These are phyloP conservation scores for Trametes villosa DNA, from an alignment of 768 basidiomycete species.

Conservation along the genomic window DNA sequence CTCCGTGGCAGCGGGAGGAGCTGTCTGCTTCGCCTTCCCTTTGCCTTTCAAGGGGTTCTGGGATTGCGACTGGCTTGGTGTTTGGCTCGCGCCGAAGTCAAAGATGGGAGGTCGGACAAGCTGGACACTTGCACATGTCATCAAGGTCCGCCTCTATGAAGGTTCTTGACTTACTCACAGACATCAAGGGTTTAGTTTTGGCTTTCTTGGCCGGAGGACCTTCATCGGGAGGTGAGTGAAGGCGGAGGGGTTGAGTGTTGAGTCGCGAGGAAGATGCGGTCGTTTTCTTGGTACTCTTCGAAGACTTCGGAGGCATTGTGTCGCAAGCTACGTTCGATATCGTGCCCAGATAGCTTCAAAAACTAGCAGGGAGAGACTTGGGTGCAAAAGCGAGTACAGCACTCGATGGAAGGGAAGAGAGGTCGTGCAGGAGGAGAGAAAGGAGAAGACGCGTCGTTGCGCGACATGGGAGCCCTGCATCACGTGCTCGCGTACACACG, in stretches of 20 bases:
- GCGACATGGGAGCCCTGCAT: too few species aligned
- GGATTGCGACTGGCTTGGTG: constrained; percentile 6
- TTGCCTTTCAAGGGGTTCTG: constrained; percentile 23
- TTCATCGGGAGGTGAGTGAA: constrained; percentile 5
- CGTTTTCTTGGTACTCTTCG: neutral
- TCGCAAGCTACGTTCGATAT: too few species aligned
- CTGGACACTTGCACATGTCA: constrained; percentile 20
- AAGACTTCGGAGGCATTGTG: constrained; percentile 11
- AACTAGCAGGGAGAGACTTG: too few species aligned
- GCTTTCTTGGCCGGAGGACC: constrained; percentile 30
- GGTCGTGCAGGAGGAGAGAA: too few species aligned
- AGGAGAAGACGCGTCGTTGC: too few species aligned
- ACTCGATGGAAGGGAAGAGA: too few species aligned
- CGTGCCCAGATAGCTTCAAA: too few species aligned
- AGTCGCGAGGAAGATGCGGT: constrained; percentile 9
- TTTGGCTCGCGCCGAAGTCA: constrained; percentile 22
- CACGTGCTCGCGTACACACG: too few species aligned
- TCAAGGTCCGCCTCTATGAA: neutral
- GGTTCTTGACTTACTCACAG: constrained; percentile 21
- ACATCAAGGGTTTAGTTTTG: constrained; percentile 28
- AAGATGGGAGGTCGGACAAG: constrained; percentile 27
- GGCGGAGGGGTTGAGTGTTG: neutral
- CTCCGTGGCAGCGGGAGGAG: neutral
- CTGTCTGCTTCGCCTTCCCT: constrained; percentile 31
- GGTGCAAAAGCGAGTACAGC: too few species aligned